Conservation (phyloP, 2,329 filamentous ascomycete genomes). For the Salinomyces thailandicus region DNA sequence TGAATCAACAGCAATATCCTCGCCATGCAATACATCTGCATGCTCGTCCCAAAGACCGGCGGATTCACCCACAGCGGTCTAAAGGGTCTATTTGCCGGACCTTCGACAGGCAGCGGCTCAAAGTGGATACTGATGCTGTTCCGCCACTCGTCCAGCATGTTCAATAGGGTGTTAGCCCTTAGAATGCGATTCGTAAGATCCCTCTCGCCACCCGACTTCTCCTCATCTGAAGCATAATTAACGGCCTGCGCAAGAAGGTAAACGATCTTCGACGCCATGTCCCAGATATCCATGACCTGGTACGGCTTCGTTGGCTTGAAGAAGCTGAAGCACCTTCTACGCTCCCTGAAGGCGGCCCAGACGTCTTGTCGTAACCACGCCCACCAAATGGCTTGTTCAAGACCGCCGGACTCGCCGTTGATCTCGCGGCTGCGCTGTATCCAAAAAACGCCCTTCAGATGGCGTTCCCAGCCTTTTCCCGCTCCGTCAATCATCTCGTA, state of each 20-base stretch:
- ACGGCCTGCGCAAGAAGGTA: slow-evolving; percentile 48
- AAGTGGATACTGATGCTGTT: slow-evolving; percentile 36
- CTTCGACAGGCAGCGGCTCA: slow-evolving; percentile 30
- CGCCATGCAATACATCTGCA: slow-evolving; percentile 45
- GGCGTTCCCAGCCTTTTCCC: slow-evolving; percentile 49
- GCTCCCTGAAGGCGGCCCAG: slow-evolving; percentile 53
- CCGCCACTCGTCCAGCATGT: slow-evolving; percentile 43
- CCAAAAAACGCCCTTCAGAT: slow-evolving; percentile 56
- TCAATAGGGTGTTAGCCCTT: slow-evolving; percentile 33
- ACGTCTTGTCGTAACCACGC: slow-evolving; percentile 56
- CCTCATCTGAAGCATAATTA: slow-evolving; percentile 48
- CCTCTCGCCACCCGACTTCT: slow-evolving; percentile 33
- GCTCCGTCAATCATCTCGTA: slow-evolving; percentile 57
- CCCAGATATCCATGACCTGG: slow-evolving; percentile 40
- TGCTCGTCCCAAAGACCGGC: slow-evolving; percentile 34
- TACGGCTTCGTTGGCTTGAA: slow-evolving; percentile 46
- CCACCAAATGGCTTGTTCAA: slow-evolving; percentile 54
- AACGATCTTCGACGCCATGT: slow-evolving; percentile 43
- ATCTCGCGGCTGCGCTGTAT: slow-evolving; percentile 54
- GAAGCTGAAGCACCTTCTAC: slow-evolving; percentile 46
- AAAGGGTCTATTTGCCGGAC: slow-evolving; percentile 36
- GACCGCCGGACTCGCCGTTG: slow-evolving; percentile 47
- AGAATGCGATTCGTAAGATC: slow-evolving; percentile 33
- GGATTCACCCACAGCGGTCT: slow-evolving; percentile 44
- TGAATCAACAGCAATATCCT: slow-evolving; percentile 45